A percentile compares a stretch with the other conserved stretches of the same genome.
Conservation (phyloP, 768 basidiomycete species). For the Suillus bovinus region DNA sequence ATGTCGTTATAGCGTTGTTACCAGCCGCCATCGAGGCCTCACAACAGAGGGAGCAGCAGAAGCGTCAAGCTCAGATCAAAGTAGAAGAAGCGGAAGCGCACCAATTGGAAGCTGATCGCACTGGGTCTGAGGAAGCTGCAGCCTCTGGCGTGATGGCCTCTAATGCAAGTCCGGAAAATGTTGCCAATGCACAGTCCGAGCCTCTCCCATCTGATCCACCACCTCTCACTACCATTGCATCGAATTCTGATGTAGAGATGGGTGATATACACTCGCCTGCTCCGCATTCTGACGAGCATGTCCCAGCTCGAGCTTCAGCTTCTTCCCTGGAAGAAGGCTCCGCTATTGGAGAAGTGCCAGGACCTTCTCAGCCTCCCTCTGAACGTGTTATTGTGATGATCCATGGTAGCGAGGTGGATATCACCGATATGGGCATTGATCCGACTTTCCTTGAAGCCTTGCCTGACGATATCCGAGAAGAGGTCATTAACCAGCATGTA, state of each 20-base stretch:
- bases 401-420: conserved; percentile 91
- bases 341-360: conserved; percentile 17
- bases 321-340: conserved; percentile 18
- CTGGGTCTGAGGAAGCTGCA: conserved; percentile 32
- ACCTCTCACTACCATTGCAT: conserved; percentile 31
- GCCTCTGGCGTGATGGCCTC: conserved; percentile 10
- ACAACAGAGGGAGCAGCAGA: conserved; percentile 42
- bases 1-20: conserved; percentile 70
- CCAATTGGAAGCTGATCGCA: conserved; percentile 39
- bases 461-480: conserved; percentile 98
- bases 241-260: conserved; percentile 51
- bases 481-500: conserved; percentile 96
- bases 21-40: conserved; percentile 76
- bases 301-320: conserved; percentile 22
- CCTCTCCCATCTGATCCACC: conserved; percentile 10
- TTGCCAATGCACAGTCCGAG: conserved; percentile 13
- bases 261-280: conserved; percentile 35
- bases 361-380: conserved; percentile 36
- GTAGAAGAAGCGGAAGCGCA: conserved; percentile 49
- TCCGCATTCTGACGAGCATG: conserved; percentile 21
- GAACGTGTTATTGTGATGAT: conserved; percentile 87
- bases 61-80: conserved; percentile 48
- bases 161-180: neutral
- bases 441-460: conserved; percentile 96
- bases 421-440: conserved; percentile 98